Percentiles rank a stretch among this genome's conserved stretches.
Evolutionary conservation across 2,329 filamentous ascomycete species (phyloP).

Genomic region (Ascochyta rabiei): DNA sequence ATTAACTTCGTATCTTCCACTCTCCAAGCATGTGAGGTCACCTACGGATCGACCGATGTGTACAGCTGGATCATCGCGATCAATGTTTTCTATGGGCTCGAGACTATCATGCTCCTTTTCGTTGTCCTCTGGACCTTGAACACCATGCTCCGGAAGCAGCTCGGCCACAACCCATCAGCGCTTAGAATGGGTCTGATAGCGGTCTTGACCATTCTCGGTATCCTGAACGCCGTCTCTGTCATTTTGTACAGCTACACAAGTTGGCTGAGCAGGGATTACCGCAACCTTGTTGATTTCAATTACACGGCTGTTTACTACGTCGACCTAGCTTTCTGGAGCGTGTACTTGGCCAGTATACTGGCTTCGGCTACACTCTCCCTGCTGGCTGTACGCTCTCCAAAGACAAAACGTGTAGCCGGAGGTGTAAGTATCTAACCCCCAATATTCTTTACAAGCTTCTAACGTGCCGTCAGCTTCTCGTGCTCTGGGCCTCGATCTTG

Average conservation of each 20-base stretch:
- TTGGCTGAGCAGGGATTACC: background rate
- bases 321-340: background rate
- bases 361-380: slow-evolving; percentile 6
- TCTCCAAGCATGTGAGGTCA: slow-evolving; percentile 1
- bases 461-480: slow-evolving; percentile 5
- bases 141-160: slow-evolving; percentile 27
- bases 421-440: background rate
- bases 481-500: slow-evolving; percentile 3
- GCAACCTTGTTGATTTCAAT: background rate
- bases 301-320: background rate
- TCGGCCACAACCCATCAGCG: slow-evolving; percentile 14
- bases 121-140: slow-evolving; percentile 35
- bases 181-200: slow-evolving; percentile 21
- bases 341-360: background rate
- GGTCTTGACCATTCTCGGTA: slow-evolving; percentile 28
- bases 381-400: slow-evolving; percentile 1
- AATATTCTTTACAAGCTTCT: background rate
- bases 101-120: slow-evolving; percentile 30
- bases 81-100: slow-evolving; percentile 27
- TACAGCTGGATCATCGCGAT: slow-evolving; percentile 18
- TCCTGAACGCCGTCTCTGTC: slow-evolving; percentile 20
- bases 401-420: background rate
- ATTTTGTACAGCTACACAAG: slow-evolving; percentile 22
- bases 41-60: accelerated
- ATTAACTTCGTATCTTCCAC: background rate